Conservation (phyloP, 768 basidiomycete genomes). For the Heimioporus sp. region DNA sequence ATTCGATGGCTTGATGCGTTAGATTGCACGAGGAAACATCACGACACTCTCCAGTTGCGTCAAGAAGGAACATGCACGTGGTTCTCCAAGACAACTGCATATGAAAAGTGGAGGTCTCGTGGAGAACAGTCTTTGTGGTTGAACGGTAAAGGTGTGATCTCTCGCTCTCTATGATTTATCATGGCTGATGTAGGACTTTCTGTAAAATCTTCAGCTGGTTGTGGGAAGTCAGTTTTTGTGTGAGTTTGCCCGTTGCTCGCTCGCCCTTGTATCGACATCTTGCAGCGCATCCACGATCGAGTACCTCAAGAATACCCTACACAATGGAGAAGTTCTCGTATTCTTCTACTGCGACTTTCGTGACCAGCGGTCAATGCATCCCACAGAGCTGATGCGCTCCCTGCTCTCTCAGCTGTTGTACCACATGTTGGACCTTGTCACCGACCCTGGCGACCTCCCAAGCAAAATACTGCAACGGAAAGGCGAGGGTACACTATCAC, state of each 20-base stretch:
- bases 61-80: not conserved
- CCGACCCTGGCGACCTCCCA: not conserved
- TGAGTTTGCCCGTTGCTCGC: not conserved
- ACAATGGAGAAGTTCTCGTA: not conserved
- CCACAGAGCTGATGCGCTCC: constrained; percentile 3
- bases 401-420: constrained; percentile 5
- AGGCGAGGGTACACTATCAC: not conserved
- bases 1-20: not conserved
- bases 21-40: not conserved
- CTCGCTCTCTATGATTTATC: not conserved
- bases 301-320: not conserved
- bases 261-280: not conserved
- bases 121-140: not conserved
- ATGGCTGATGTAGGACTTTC: not conserved
- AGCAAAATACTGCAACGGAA: constrained; percentile 1
- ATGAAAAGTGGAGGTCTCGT: not conserved
- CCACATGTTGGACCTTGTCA: not conserved
- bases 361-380: not conserved
- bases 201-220: not conserved
- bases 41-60: not conserved
- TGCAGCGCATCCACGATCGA: not conserved
- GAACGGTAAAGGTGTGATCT: not conserved
- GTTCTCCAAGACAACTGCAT: not conserved
- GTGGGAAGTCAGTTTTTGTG: not conserved
- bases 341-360: constrained; percentile 15